Base-by-base conservation (phyloP, 495 filamentous ascomycete genomes). In the Cercophora sp. region DNA sequence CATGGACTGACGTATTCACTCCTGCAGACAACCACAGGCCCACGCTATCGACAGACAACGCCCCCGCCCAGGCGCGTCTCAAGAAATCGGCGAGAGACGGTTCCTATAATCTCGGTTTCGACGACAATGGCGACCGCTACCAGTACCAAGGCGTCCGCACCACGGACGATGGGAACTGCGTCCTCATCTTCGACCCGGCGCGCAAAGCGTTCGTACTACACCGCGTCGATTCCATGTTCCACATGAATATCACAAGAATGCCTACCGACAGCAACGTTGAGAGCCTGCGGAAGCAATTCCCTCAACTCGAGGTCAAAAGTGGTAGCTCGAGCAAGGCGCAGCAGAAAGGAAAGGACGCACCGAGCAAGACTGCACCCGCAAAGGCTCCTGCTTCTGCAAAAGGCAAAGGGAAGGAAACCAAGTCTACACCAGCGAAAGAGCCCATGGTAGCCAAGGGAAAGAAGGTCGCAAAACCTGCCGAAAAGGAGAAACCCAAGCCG, bases 151-250 rank as follows among this genome's bases (percentile, higher is more conserved):
- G 79, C 43, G 67, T 64, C 11, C 73, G 76, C 29, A 70, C 69
- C 34, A 65, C 68, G 29, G 71, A 70, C 51, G 72, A 80, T 29
- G 70, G 65, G 49, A 71, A 80, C 51, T 80, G 73, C 59, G 73
- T 80, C 22, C 69, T 82, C 51, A 75, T 80, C 26, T 80, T 80
- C 52, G 78, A 82, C 52, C 68, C 78, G 8, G 61, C 59, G 10
- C 75, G 73, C 56, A 68, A 82, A 55, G 76, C 72, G 45, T 78
- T 80, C 57, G 70, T 82, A 34, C 65, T 82, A n/a, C 76, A 82
- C 62, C 71, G 70, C 34, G 64, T 82, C 27, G 76, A 82, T 54
- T 80, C 77, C n/a, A 73, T 72, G 41, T 82, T 82, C 64, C 72
- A 80, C 58, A 80, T 82, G 79, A 80, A 80, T 56, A 58, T 80